Conservation (phyloP, 2,329 filamentous ascomycete genomes). For the Aspergillus tamarii region DNA sequence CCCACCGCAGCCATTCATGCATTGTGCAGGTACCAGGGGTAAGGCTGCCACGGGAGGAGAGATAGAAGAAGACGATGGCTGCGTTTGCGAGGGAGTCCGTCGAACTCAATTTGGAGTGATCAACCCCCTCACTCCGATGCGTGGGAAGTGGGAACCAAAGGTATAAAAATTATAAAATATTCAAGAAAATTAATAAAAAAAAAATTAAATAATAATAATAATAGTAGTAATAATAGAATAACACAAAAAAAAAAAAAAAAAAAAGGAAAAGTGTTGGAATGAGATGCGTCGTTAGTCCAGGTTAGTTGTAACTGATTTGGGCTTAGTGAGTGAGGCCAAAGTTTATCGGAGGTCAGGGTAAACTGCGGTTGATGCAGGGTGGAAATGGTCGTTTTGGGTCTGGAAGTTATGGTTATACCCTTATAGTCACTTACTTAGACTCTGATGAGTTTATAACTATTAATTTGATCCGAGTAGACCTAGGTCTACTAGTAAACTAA, state of each 20-base stretch:
- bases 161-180: no score
- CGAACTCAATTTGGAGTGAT: conserved; percentile 7
- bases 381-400: no score
- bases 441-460: no score
- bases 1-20: background rate
- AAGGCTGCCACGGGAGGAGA: conserved; percentile 9
- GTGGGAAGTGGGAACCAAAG: background rate
- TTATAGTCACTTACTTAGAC: no score
- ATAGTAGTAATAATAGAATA: no score
- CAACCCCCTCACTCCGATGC: background rate
- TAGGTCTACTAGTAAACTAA: no score
- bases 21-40: conserved; percentile 17
- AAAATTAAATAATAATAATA: no score
- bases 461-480: no score
- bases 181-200: no score
- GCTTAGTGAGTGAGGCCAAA: background rate
- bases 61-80: background rate
- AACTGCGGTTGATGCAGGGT: no score
- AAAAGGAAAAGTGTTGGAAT: background rate
- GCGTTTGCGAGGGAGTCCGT: conserved; percentile 12
- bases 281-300: background rate
- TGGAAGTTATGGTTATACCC: no score
- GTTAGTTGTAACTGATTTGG: background rate
- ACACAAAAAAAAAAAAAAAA: background rate
- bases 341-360: no score